Conservation (phyloP, 2,329 filamentous ascomycete genomes). For the Xylariaceae sp. region DNA sequence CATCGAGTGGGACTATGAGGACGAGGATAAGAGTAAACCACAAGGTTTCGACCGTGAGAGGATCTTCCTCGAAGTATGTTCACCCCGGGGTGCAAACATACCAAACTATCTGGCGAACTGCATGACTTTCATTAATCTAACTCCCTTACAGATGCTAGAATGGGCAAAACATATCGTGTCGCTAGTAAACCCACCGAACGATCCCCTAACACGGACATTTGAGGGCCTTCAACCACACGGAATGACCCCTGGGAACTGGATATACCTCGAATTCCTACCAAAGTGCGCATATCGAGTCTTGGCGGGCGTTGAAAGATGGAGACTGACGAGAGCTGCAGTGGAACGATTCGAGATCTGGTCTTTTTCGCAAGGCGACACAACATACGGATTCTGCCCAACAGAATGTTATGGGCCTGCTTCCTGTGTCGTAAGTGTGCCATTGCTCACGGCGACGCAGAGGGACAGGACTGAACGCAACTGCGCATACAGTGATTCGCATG, state of each 20-base stretch:
- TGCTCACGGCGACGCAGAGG: neutral
- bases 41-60: no score
- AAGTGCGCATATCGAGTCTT: neutral
- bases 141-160: conserved; percentile 5
- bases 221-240: neutral
- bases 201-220: neutral
- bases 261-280: conserved; percentile 8
- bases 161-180: conserved; percentile 9
- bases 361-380: neutral
- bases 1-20: no score
- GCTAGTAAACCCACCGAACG: neutral
- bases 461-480: neutral
- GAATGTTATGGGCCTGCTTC: conserved; percentile 8
- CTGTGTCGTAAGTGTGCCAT: conserved; percentile 4
- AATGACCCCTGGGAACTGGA: conserved; percentile 1
- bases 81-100: no score
- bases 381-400: conserved; percentile 3
- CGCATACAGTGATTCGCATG: conserved; percentile 3
- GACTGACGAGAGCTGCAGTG: conserved; percentile 3
- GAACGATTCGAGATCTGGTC: conserved; percentile 1
- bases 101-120: no score
- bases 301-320: neutral
- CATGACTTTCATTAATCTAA: no score
- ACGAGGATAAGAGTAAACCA: neutral
- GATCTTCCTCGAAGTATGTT: no score